Conservation (phyloP, 1,139 yeast genomes). For the Geotrichum candidum region DNA sequence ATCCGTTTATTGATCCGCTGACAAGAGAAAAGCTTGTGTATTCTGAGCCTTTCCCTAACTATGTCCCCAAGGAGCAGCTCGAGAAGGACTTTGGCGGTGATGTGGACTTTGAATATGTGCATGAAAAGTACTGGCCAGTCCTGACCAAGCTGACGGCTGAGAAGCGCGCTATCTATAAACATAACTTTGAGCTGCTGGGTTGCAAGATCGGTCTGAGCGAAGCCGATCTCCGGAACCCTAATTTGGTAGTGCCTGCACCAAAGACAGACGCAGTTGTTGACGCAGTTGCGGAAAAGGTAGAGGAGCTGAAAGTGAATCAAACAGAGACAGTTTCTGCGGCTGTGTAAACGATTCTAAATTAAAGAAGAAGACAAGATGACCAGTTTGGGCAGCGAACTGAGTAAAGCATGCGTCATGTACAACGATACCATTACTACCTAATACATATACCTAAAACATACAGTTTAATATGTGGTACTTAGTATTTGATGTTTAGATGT, state of each 20-base stretch:
- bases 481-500: background rate
- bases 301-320: conserved; percentile 1
- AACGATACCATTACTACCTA: background rate
- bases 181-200: conserved; percentile 63
- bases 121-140: conserved; percentile 73
- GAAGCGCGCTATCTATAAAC: conserved; percentile 51
- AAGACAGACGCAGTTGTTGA: background rate
- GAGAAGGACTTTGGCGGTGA: conserved; percentile 81
- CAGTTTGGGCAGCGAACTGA: background rate
- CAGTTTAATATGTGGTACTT: background rate
- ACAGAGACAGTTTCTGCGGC: background rate
- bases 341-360: background rate
- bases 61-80: conserved; percentile 73
- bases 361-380: background rate
- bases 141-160: conserved; percentile 52
- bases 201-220: conserved; percentile 75
- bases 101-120: conserved; percentile 76
- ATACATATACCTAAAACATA: background rate
- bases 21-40: conserved; percentile 88
- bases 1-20: conserved; percentile 91
- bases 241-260: conserved; percentile 11
- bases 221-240: conserved; percentile 51
- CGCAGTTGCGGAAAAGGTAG: conserved; percentile 6
- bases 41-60: conserved; percentile 79
- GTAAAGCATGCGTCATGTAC: background rate